These are phyloP conservation scores for Rutstroemia sp. DNA, from an alignment of 2,329 filamentous ascomycete genomes.

Conservation along the genomic window DNA sequence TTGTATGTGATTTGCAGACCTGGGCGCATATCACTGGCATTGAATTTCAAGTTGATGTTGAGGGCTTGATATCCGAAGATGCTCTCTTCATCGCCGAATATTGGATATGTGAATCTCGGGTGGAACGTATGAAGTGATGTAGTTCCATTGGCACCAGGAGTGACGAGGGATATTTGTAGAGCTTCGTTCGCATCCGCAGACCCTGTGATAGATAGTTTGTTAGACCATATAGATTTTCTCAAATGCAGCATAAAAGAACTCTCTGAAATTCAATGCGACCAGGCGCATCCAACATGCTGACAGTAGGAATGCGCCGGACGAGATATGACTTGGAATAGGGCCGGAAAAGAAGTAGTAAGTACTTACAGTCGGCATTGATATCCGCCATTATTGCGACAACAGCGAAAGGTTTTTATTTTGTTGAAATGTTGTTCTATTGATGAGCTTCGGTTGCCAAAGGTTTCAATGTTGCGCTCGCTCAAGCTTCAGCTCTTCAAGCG, in stretches of 20 bases:
- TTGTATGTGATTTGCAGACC: slow-evolving; percentile 63
- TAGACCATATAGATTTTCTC: not conserved
- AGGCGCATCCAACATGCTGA: not conserved
- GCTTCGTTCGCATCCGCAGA: slow-evolving; percentile 39
- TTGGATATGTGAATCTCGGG: slow-evolving; percentile 81
- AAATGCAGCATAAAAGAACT: too few relatives aligned
- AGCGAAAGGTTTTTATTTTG: not conserved
- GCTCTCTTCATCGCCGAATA: slow-evolving; percentile 87
- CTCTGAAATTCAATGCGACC: not conserved
- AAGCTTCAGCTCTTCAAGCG: slow-evolving; percentile 7
- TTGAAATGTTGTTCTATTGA: not conserved
- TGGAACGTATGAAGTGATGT: slow-evolving; percentile 64
- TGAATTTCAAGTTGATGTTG: slow-evolving; percentile 63
- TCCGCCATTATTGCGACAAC: slow-evolving; percentile 17
- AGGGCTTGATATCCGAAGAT: slow-evolving; percentile 87
- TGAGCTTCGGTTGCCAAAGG: not conserved
- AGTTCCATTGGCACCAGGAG: slow-evolving; percentile 40
- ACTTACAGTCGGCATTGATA: slow-evolving; percentile 20
- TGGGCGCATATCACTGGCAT: slow-evolving; percentile 68
- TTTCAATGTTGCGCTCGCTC: not conserved
- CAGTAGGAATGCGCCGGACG: not conserved
- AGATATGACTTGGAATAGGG: not conserved
- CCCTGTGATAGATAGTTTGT: slow-evolving; percentile 17
- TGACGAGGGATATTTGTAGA: slow-evolving; percentile 52
- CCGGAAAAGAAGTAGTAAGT: not conserved